Evolutionary conservation across 169 alveolate genomes (phyloP).

Genomic region (Miamiensis avidus): DNA sequence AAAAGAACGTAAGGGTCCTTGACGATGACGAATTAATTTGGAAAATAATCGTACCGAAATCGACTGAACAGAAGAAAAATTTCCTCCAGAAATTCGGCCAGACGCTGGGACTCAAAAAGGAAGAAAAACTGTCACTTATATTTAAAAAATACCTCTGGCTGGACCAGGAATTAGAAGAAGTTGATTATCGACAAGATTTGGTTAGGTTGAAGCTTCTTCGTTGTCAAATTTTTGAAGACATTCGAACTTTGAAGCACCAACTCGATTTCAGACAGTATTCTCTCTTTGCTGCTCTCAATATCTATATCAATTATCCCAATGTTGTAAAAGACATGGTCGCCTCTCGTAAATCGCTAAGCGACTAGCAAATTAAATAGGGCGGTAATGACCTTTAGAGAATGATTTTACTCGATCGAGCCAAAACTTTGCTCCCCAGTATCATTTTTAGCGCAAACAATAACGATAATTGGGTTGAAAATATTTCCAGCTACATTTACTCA

Average conservation of each 20-base stretch:
- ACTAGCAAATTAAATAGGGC: not conserved
- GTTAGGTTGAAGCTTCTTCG: conserved; percentile 15
- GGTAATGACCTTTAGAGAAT: not conserved
- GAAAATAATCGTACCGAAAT: conserved; percentile 4
- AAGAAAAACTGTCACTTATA: not conserved
- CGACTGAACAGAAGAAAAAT: not conserved
- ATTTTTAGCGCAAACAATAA: conserved; percentile 1
- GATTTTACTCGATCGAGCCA: not conserved
- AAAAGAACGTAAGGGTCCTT: conserved; percentile 25
- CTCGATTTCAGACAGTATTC: conserved; percentile 16
- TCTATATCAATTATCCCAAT: conserved; percentile 6
- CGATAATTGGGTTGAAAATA: conserved; percentile 7
- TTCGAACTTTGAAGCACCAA: not conserved
- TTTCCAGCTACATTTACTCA: not conserved
- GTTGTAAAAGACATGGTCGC: not conserved
- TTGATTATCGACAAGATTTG: conserved; percentile 24
- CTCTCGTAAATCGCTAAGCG: too few relatives aligned
- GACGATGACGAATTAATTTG: conserved; percentile 46
- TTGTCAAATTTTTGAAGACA: conserved; percentile 15
- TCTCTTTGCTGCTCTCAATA: conserved; percentile 29
- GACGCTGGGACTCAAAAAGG: not conserved
- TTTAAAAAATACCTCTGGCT: conserved; percentile 34
- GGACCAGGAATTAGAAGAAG: conserved; percentile 29
- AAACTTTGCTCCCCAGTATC: not conserved
- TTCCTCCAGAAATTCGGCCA: not conserved